Conservation (phyloP, 2,329 filamentous ascomycete genomes). For the Periconia sp. region DNA sequence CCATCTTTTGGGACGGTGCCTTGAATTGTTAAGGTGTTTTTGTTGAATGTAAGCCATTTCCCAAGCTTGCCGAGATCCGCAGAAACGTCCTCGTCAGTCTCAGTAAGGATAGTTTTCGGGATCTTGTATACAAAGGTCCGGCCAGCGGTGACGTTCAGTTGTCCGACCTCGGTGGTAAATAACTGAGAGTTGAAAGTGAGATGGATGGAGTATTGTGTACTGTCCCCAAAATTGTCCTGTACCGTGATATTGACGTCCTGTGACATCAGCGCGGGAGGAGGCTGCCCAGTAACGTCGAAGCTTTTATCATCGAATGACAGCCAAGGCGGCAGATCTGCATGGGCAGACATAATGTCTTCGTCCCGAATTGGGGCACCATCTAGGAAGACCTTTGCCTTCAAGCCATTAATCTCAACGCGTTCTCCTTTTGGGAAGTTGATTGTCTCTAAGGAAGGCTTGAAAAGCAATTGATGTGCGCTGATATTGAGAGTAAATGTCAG, state of each 20-base stretch:
- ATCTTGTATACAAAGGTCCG: slow-evolving; percentile 57
- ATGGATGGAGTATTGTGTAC: slow-evolving; percentile 62
- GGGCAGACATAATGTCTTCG: slow-evolving; percentile 59
- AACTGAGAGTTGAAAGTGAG: slow-evolving; percentile 51
- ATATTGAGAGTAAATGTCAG: slow-evolving; percentile 75
- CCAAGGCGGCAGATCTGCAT: slow-evolving; percentile 70
- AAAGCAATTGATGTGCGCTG: slow-evolving; percentile 71
- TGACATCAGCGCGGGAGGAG: slow-evolving; percentile 63
- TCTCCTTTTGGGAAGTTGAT: slow-evolving; percentile 41
- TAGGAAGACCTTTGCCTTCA: slow-evolving; percentile 41
- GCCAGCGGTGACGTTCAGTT: slow-evolving; percentile 57
- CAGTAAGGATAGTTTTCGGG: slow-evolving; percentile 49
- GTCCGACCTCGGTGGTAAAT: slow-evolving; percentile 51
- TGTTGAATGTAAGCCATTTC: slow-evolving; percentile 59
- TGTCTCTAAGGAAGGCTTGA: slow-evolving; percentile 55
- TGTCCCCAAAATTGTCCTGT: slow-evolving; percentile 65
- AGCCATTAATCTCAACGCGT: slow-evolving; percentile 32
- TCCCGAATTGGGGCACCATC: slow-evolving; percentile 52
- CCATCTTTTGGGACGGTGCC: slow-evolving; percentile 56
- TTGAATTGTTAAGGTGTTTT: slow-evolving; percentile 50
- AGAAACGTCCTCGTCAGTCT: slow-evolving; percentile 48
- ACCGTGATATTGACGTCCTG: slow-evolving; percentile 68
- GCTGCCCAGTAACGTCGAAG: slow-evolving; percentile 68
- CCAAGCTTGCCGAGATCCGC: slow-evolving; percentile 52
- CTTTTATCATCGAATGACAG: slow-evolving; percentile 67